phyloP scores from a whole-genome alignment of 306 rosid genomes.

The Albizia julibrissin region DNA sequence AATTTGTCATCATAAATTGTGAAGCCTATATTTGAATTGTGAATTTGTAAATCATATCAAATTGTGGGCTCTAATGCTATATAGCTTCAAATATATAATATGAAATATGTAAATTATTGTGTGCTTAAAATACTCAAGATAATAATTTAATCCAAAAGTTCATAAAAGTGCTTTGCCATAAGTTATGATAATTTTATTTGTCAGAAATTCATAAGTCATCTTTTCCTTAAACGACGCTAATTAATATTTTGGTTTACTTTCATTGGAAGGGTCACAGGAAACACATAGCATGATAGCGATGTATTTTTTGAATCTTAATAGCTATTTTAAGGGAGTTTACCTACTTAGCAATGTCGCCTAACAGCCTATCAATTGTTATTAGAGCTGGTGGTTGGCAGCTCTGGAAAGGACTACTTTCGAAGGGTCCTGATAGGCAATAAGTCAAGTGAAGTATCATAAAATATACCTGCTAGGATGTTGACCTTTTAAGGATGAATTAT shows the following conservation, averaged over 20 bases:
- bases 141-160: not conserved
- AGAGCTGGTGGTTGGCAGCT: too few species aligned
- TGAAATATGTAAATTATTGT: not conserved
- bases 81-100: not conserved
- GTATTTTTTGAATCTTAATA: too few species aligned
- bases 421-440: too few species aligned
- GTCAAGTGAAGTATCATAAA: too few species aligned
- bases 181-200: not conserved
- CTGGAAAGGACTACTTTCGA: too few species aligned
- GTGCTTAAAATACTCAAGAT: not conserved
- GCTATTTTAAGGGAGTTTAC: too few species aligned
- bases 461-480: too few species aligned
- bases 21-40: not conserved
- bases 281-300: not conserved
- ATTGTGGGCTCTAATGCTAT: not conserved
- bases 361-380: too few species aligned
- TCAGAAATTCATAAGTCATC: not conserved
- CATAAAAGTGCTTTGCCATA: not conserved
- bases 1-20: not conserved
- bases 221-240: not conserved
- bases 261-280: not conserved
- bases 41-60: not conserved
- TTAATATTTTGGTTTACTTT: not conserved
- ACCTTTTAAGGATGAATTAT: too few species aligned
- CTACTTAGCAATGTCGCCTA: too few species aligned